Evolutionary conservation across 2,329 filamentous ascomycete genomes (phyloP), one percentile per base, ranked within the genome.

Genomic region (Chrysoporthe austroafricana): DNA sequence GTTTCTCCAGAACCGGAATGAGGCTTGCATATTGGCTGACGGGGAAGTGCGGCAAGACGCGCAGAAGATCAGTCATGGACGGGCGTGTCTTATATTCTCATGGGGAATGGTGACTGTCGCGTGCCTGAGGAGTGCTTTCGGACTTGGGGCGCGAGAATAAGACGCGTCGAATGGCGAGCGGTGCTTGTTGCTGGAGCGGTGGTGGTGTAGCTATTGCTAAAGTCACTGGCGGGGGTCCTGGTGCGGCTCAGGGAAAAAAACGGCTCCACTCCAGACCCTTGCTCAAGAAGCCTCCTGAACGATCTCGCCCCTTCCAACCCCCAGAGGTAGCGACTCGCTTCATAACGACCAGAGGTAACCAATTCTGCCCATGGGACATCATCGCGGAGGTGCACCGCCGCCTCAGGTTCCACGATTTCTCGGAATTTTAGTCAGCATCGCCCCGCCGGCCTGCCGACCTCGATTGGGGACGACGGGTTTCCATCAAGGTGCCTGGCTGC

Each of bases 31-130:
- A 95, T 70, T 86, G 85, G 75, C 86, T 84, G 71, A 87, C 85
- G 69, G 91, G 86, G 76, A 97, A 96, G 79, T 88, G 85, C 74
- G 95, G 94, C 72, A 97, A 86, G 77, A 96, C 88, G 76, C 88
- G 86, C 76, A 90, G 86, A 76, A 98, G 88, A 87, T 98, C 95
- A 74, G 90, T 93, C 93, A 96, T 96, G 81, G 63, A 63, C 70
- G 16, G n/a, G 26, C 16, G 42, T 32, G 26, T 46, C 16, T n/a
- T 58, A 4, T 18, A 44, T 3, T 18, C 5, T 36, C 11, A 2
- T 43, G 36, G 11, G 26, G 18, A 8, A 42, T 1, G 7, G 16
- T 13, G 56, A n/a, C 16, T 59, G 8, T 42, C 4, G 18, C 36
- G 32, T 39, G 36, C 36, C 16, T 14, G 32, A 5, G 14, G n/a